Evolutionary conservation across 176 grass and related monocot genomes (phyloP).

Genomic region (Secale cereale): DNA sequence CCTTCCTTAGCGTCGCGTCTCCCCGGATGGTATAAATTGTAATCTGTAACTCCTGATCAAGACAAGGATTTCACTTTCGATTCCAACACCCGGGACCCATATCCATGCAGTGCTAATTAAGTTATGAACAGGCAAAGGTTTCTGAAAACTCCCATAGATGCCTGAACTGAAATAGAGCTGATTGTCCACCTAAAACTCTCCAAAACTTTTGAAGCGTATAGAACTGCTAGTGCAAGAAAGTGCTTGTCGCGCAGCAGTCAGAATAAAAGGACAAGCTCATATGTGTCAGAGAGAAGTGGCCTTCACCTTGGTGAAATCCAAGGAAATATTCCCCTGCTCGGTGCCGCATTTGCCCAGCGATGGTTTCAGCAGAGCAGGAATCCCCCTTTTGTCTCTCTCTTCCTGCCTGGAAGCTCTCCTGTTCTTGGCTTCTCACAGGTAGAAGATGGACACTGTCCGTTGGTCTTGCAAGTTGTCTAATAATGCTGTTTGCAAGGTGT

Average conservation of each 20-base stretch:
- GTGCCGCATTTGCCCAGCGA: background rate
- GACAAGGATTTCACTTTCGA: no score
- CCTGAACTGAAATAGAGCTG: background rate
- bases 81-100: no score
- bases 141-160: background rate
- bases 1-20: no score
- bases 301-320: background rate
- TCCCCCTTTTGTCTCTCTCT: background rate
- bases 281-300: background rate
- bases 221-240: background rate
- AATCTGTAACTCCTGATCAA: no score
- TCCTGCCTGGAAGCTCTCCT: background rate
- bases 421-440: background rate
- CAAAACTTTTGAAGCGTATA: no score
- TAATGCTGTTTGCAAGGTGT: background rate
- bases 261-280: background rate
- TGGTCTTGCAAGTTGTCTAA: background rate
- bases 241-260: background rate
- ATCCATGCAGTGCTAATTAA: no score
- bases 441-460: background rate
- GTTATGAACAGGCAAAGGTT: background rate
- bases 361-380: background rate
- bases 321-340: background rate
- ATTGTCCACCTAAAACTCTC: background rate
- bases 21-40: no score